A percentile compares a stretch with the other conserved stretches of the same genome.
phyloP scores from a whole-genome alignment of 352 stramenopile genomes.

The Pythium dissimile region DNA sequence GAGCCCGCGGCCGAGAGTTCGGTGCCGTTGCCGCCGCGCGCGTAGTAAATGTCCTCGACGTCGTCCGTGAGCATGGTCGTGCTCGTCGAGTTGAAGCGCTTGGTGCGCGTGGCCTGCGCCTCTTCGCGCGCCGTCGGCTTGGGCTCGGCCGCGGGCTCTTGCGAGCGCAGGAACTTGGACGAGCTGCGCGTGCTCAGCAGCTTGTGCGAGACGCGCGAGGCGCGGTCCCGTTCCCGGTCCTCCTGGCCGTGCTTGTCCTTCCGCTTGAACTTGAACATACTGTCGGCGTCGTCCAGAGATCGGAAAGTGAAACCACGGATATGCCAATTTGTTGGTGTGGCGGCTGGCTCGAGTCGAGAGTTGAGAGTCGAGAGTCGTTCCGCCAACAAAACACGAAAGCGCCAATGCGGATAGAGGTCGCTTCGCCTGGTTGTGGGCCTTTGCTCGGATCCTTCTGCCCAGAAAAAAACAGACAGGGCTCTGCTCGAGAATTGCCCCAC shows the following conservation, averaged over 20 bases:
- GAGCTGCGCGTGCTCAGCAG: conserved; percentile 21
- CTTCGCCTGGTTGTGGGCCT: neutral
- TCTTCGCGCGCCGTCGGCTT: conserved; percentile 16
- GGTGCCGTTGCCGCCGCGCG: conserved; percentile 14
- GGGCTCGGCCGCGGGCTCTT: conserved; percentile 17
- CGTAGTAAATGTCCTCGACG: conserved; percentile 69
- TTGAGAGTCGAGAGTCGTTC: too few relatives aligned
- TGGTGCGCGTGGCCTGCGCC: conserved; percentile 10
- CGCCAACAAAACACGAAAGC: neutral
- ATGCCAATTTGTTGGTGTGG: too few relatives aligned
- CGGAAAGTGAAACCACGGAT: too few relatives aligned
- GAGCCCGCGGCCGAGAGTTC: conserved; percentile 12
- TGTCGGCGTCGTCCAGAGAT: neutral
- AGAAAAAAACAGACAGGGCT: conserved; percentile 5
- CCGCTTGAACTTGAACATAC: conserved; percentile 68
- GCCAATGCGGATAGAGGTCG: too few relatives aligned
- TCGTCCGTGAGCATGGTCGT: conserved; percentile 52
- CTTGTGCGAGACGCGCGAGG: conserved; percentile 35
- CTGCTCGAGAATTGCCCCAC: too few relatives aligned
- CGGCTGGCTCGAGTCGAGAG: neutral
- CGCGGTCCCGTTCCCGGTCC: conserved; percentile 10
- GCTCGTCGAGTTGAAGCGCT: conserved; percentile 22
- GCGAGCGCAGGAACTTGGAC: conserved; percentile 15
- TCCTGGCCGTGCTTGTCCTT: conserved; percentile 38
- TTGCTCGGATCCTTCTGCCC: conserved; percentile 2